Evolutionary conservation across 1,284 basidiomycete genomes (phyloP), one percentile per base, ranked within the genome.

Genomic region (Agroathelia rolfsii): DNA sequence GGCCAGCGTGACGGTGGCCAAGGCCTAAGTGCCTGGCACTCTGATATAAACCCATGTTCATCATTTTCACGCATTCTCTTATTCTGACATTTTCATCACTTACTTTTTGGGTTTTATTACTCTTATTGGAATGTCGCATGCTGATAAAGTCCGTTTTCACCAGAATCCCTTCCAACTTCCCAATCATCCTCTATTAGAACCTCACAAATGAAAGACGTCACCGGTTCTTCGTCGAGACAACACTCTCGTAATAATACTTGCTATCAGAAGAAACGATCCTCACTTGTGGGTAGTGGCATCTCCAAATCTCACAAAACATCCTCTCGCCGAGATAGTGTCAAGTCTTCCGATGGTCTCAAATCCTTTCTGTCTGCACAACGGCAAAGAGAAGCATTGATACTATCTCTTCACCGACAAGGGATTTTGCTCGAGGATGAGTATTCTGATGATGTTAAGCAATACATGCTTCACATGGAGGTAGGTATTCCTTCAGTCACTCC

Each of bases 401-500:
- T 66, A 30, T 76, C 78, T 15, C 61, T 82, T 41, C 69, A 78
- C 28, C 63, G 71, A 47, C 76, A 83, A 47, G 76, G 75, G 26
- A 68, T 81, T 37, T 63, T 77, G 34, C 54, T 85, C 41, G 95
- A 98, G 61, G 85, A 90, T 49, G 95, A 98, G 58, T 98, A 98
- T 54, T 75, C 81, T 31, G 85, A 93, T 24, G 95, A 98, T 52
- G 90, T 95, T 41, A 69, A 79, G 37, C 71, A 68, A 38, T 94
- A 96, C 62, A 96, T 98, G 94, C 81, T 84, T 53, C 75, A 86
- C 51, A 93, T 96, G 87, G 94, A 98, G 84, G 92, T 95, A 46
- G 62, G 87, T 66, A 21, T 11, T 25, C 17, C 28, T 14, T 21
- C n/a, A 21, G 36, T 32, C 26, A 28, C 39, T 34, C 33, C 5